A percentile compares a stretch with the other conserved stretches of the same genome.
phyloP scores from a whole-genome alignment of 768 basidiomycete genomes.

The Trametopsis cervina region DNA sequence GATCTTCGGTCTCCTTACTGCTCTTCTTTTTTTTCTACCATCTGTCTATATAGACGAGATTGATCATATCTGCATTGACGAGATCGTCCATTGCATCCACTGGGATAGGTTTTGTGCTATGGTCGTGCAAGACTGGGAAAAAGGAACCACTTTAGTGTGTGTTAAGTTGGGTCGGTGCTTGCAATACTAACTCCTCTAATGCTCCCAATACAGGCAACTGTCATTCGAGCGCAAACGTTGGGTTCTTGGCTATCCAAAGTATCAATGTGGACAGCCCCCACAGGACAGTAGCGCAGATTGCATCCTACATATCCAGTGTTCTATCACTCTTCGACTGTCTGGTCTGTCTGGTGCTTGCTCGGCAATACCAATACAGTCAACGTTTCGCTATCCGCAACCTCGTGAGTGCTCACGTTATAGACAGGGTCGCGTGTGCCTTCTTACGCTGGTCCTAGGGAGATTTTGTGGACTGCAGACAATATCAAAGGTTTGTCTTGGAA shows the following conservation, averaged over 20 bases:
- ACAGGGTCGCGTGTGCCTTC: neutral
- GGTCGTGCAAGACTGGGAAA: conserved; percentile 26
- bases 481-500: conserved; percentile 24
- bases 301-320: conserved; percentile 38
- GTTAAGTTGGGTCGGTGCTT: conserved; percentile 29
- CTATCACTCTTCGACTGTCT: conserved; percentile 36
- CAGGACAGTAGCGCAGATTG: conserved; percentile 28
- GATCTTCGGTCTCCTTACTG: conserved; percentile 1
- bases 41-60: conserved; percentile 37
- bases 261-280: conserved; percentile 26
- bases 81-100: conserved; percentile 29
- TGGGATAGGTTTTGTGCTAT: conserved; percentile 41
- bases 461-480: conserved; percentile 18
- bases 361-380: conserved; percentile 31
- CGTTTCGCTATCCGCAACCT: conserved; percentile 26
- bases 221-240: conserved; percentile 39
- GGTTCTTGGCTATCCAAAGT: conserved; percentile 1
- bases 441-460: neutral
- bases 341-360: conserved; percentile 35
- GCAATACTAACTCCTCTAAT: conserved; percentile 16
- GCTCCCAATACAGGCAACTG: conserved; percentile 36
- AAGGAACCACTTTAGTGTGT: conserved; percentile 31
- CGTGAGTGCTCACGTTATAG: conserved; percentile 23
- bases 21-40: conserved; percentile 25
- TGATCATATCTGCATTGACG: conserved; percentile 45